phyloP scores from a whole-genome alignment of 1,284 basidiomycete genomes.

The Trametes versicolor region DNA sequence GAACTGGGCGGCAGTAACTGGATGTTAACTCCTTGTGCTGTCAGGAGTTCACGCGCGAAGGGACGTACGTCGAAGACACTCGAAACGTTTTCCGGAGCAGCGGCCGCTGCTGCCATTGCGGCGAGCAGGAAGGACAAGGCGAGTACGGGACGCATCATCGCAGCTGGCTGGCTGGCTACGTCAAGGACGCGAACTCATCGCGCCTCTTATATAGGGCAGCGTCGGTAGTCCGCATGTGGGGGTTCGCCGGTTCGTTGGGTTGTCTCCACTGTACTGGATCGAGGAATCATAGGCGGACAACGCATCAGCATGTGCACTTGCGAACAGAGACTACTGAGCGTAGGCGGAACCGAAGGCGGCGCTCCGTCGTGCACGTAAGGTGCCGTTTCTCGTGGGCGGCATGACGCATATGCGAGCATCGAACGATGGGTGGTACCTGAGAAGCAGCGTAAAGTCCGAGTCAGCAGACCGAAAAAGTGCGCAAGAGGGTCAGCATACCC shows the following conservation, averaged over 20 bases:
- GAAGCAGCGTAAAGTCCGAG: background rate
- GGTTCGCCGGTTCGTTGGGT: background rate
- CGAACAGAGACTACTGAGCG: background rate
- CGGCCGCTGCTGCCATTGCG: background rate
- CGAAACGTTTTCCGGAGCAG: background rate
- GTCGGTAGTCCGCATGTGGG: background rate
- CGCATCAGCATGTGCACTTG: constrained; percentile 5
- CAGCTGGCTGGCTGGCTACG: background rate
- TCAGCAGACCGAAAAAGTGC: constrained; percentile 3
- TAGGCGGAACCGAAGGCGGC: constrained; percentile 10
- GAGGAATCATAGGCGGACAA: background rate
- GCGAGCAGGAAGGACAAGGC: background rate
- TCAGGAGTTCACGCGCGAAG: background rate
- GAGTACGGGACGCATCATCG: constrained; percentile 1
- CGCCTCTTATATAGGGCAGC: constrained; percentile 3
- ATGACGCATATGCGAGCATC: constrained; percentile 2
- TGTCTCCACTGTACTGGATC: constrained; percentile 12
- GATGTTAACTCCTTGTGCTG: too few species aligned
- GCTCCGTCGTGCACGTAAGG: constrained; percentile 2
- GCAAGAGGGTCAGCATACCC: constrained; percentile 16
- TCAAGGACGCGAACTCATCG: background rate
- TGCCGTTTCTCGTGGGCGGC: background rate
- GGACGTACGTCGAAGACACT: constrained; percentile 21
- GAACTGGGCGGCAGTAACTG: constrained; percentile 8
- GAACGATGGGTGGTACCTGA: constrained; percentile 1